phyloP scores from a whole-genome alignment of 208 protist species.

The Trypanosoma congolense region DNA sequence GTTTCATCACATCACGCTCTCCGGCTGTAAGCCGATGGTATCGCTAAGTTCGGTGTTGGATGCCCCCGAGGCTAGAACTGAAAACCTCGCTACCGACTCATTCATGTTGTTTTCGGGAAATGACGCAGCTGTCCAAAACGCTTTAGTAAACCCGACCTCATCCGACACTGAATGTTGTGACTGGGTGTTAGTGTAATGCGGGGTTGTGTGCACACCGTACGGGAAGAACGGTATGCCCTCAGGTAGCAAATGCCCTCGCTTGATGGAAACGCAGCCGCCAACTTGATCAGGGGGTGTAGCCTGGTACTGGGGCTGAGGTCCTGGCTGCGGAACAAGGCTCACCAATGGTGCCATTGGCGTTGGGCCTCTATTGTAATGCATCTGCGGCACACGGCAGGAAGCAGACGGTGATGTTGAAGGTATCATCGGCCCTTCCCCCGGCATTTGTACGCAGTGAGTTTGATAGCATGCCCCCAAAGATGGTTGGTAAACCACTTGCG shows the following conservation, averaged over 20 bases:
- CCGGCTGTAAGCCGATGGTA: too few species aligned
- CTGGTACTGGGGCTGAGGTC: constrained; percentile 18
- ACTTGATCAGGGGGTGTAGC: constrained; percentile 4
- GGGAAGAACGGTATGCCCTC: constrained; percentile 53
- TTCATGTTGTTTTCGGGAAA: too few species aligned
- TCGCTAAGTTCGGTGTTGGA: too few species aligned
- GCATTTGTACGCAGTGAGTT: constrained; percentile 15
- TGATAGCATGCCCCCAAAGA: constrained; percentile 16
- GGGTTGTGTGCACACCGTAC: constrained; percentile 40
- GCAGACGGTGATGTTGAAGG: neutral
- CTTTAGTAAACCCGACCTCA: neutral
- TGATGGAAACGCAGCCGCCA: constrained; percentile 25
- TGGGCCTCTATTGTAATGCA: neutral
- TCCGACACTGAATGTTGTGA: neutral
- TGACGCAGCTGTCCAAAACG: neutral
- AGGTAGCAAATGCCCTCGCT: constrained; percentile 42
- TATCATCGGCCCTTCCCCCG: constrained; percentile 13
- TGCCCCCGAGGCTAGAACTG: too few species aligned
- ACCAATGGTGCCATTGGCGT: neutral
- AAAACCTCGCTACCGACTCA: too few species aligned
- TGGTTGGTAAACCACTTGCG: constrained; percentile 6
- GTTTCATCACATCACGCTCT: too few species aligned
- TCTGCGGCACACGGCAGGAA: constrained; percentile 6
- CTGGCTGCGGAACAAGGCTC: constrained; percentile 4
- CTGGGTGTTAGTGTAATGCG: constrained; percentile 25